phyloP scores from a whole-genome alignment of 805 yeast species.

The Wickerhamiella dianesei region DNA sequence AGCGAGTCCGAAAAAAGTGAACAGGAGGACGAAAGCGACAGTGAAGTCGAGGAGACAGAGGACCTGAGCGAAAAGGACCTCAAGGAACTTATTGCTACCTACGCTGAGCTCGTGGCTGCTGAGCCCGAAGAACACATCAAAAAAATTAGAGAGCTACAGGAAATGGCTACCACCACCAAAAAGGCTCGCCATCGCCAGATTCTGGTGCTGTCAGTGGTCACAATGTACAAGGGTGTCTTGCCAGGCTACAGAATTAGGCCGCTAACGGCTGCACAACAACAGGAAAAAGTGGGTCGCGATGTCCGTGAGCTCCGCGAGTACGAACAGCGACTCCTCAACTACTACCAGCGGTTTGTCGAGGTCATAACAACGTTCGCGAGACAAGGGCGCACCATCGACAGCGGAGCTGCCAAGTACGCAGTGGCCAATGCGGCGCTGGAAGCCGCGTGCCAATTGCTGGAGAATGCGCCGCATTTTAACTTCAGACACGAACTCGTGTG shows the following conservation, averaged over 20 bases:
- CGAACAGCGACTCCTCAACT: conserved; percentile 62
- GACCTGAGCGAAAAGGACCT: conserved; percentile 42
- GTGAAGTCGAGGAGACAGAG: conserved; percentile 19
- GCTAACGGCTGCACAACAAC: conserved; percentile 63
- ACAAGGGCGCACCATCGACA: conserved; percentile 22
- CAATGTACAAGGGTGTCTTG: conserved; percentile 70
- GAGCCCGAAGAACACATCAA: conserved; percentile 78
- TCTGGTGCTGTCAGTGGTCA: conserved; percentile 64
- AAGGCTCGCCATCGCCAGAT: conserved; percentile 48
- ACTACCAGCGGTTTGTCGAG: conserved; percentile 56
- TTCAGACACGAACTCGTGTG: conserved; percentile 61
- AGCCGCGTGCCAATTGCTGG: conserved; percentile 67
- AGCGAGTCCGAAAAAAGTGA: conserved; percentile 13
- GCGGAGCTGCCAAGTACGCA: conserved; percentile 8
- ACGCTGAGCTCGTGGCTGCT: conserved; percentile 66
- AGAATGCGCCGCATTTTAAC: conserved; percentile 65
- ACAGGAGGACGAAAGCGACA: conserved; percentile 20
- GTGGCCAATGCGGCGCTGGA: conserved; percentile 37
- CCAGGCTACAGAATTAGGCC: conserved; percentile 84
- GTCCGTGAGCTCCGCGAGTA: conserved; percentile 62
- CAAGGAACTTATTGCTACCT: conserved; percentile 71
- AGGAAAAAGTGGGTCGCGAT: conserved; percentile 73
- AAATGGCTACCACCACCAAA: conserved; percentile 16
- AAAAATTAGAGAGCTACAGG: conserved; percentile 41
- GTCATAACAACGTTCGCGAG: conserved; percentile 33